Evolutionary conservation across 2,329 filamentous ascomycete genomes (phyloP).

Genomic region (Penicillium italicum): DNA sequence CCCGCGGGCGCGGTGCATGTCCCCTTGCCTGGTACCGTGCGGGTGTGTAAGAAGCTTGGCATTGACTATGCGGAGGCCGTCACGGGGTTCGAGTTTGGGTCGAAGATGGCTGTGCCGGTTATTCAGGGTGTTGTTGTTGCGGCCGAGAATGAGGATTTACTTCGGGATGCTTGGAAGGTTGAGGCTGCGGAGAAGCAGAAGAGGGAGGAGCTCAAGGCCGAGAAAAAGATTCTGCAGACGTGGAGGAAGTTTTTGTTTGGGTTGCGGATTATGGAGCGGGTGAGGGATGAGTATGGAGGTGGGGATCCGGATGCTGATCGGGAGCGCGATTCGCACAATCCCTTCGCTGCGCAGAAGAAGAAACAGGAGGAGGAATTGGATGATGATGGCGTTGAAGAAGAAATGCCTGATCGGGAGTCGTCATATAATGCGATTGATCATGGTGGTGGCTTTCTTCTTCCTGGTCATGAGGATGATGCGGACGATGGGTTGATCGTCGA

Average conservation of each 20-base stretch:
- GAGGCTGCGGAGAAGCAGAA: constrained; percentile 71
- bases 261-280: constrained; percentile 73
- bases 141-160: constrained; percentile 67
- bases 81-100: constrained; percentile 92
- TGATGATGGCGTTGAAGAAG: constrained; percentile 3
- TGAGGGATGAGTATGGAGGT: constrained; percentile 71
- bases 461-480: constrained; percentile 20
- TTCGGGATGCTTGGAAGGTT: constrained; percentile 74
- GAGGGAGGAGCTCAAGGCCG: constrained; percentile 79
- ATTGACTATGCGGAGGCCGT: constrained; percentile 94
- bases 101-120: constrained; percentile 88
- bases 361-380: constrained; percentile 8
- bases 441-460: constrained; percentile 26
- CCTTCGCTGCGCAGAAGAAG: constrained; percentile 29
- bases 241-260: constrained; percentile 91
- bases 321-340: constrained; percentile 35
- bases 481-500: constrained; percentile 33
- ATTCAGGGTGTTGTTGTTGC: constrained; percentile 88
- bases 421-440: constrained; percentile 23
- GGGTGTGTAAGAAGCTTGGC: constrained; percentile 76
- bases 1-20: constrained; percentile 80
- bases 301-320: constrained; percentile 30
- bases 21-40: constrained; percentile 70
- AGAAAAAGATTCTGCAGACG: constrained; percentile 66
- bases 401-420: constrained; percentile 13